phyloP scores from a whole-genome alignment of 2,329 filamentous ascomycete species.

The Rachicladosporium sp. region DNA sequence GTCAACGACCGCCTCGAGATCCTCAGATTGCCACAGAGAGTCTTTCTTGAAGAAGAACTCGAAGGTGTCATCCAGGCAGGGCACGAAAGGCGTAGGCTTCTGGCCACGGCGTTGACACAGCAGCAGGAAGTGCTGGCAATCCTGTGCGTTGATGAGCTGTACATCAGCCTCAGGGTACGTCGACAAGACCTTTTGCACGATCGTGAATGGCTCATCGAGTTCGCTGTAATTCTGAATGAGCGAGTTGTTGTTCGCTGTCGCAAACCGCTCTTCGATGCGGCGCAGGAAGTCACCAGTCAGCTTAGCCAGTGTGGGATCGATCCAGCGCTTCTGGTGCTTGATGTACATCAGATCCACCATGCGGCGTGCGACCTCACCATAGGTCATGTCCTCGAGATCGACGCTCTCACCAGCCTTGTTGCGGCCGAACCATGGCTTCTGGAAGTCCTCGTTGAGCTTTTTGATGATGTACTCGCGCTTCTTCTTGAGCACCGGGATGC shows the following conservation, averaged over 20 bases:
- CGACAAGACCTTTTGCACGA: conserved; percentile 66
- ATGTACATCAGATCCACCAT: conserved; percentile 87
- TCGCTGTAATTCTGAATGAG: conserved; percentile 83
- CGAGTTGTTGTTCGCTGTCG: conserved; percentile 56
- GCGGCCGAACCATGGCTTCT: conserved; percentile 91
- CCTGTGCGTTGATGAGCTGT: conserved; percentile 95
- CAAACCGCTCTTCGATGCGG: conserved; percentile 93
- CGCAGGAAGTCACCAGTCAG: conserved; percentile 93
- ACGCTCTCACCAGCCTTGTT: conserved; percentile 70
- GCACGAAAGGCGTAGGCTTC: conserved; percentile 95
- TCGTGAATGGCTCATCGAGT: conserved; percentile 66
- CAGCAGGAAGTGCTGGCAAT: conserved; percentile 91
- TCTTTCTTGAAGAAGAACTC: conserved; percentile 99
- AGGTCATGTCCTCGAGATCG: conserved; percentile 93
- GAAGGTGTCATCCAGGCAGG: conserved; percentile 89
- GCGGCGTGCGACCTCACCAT: conserved; percentile 72
- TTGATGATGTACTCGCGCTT: conserved; percentile 84
- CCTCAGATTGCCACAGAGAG: conserved; percentile 97
- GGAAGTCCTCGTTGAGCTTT: conserved; percentile 90
- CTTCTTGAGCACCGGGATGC: conserved; percentile 76
- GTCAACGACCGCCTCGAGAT: conserved; percentile 85
- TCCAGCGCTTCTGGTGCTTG: conserved; percentile 83
- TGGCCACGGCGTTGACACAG: conserved; percentile 84
- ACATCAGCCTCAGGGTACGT: conserved; percentile 75
- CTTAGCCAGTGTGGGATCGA: conserved; percentile 68